A percentile compares a stretch with the other conserved stretches of the same genome.
Evolutionary conservation across 306 rosid genomes (phyloP).

Genomic region (Prunus campanulata): DNA sequence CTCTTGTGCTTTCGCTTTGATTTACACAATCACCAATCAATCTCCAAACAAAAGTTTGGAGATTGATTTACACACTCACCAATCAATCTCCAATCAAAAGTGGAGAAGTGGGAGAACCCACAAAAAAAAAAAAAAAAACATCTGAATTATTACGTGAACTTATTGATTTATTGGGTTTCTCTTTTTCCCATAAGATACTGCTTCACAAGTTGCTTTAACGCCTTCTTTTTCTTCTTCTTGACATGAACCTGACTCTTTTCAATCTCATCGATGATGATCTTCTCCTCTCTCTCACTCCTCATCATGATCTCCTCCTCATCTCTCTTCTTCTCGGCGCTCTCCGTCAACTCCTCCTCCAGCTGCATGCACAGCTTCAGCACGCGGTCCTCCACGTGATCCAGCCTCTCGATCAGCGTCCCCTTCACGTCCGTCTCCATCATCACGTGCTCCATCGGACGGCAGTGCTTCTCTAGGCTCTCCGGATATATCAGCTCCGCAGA

Average conservation of each 20-base stretch:
- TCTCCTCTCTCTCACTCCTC: background rate
- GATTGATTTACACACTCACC: background rate
- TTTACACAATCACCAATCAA: background rate
- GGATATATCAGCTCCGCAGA: slow-evolving; percentile 37
- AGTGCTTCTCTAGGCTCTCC: slow-evolving; percentile 69
- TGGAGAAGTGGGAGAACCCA: background rate
- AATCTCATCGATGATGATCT: background rate
- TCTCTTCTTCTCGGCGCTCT: slow-evolving; percentile 26
- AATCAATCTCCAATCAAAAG: background rate
- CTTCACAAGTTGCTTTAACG: slow-evolving; percentile 48
- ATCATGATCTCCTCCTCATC: background rate
- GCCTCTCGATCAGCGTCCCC: slow-evolving; percentile 74
- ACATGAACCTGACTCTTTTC: background rate
- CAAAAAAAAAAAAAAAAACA: background rate
- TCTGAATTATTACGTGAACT: background rate
- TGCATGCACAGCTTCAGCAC: slow-evolving; percentile 63
- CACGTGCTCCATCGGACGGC: slow-evolving; percentile 75
- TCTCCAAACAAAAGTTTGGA: background rate
- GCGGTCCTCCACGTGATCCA: slow-evolving; percentile 62
- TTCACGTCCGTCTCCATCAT: slow-evolving; percentile 57
- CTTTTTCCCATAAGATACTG: slow-evolving; percentile 36
- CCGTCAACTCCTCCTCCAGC: slow-evolving; percentile 45
- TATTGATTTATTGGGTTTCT: background rate
- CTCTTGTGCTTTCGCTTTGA: background rate
- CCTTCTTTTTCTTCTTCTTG: slow-evolving; percentile 35